Evolutionary conservation across 352 stramenopile genomes (phyloP), one percentile per base, ranked within the genome.

Genomic region (Pythium diclinum): DNA sequence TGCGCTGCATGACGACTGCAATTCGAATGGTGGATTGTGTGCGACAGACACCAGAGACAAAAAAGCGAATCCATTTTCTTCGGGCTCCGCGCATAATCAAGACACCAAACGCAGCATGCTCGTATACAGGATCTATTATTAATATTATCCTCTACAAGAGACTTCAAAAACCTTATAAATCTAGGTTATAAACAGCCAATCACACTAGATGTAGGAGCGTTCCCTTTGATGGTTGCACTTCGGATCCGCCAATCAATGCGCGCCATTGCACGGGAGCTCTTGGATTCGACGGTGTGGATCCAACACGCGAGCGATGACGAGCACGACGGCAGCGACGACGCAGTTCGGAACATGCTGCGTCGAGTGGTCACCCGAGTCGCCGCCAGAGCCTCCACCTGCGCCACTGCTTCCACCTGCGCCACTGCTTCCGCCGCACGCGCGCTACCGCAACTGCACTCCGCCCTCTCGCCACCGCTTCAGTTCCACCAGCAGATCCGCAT

Each of bases 401-500:
- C n/a, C n/a, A n/a, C 34, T 36, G n/a, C 34, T 9, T 42, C 25
- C n/a, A 6, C 42, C 32, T 32, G 16, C 17, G 38, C 38, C 21
- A 13, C 36, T 33, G 34, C 33, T 16, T 23, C n/a, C 33, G 23
- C 46, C 32, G 32, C 23, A 33, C 40, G 23, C 6, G 33, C 44
- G 28, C 16, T 13, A 7, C 23, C 30, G 8, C 17, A 10, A 30
- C 40, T 14, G 1, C 25, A n/a, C 23, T 23, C 54, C 13, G 3
- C 38, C 17, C n/a, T 47, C 19, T 60, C 17, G 1, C 56, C 10
- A 16, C 40, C 38, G 38, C 38, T 17, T 16, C 30, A 11, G 25
- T 46, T 38, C 34, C 23, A 55, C 40, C 63, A 74, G 30, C 55
- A 71, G 59, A n/a, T 58, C 7, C 58, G 58, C 34, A 92, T 95